Conservation (phyloP, 352 stramenopile species). For the Vaucheria bursata region DNA sequence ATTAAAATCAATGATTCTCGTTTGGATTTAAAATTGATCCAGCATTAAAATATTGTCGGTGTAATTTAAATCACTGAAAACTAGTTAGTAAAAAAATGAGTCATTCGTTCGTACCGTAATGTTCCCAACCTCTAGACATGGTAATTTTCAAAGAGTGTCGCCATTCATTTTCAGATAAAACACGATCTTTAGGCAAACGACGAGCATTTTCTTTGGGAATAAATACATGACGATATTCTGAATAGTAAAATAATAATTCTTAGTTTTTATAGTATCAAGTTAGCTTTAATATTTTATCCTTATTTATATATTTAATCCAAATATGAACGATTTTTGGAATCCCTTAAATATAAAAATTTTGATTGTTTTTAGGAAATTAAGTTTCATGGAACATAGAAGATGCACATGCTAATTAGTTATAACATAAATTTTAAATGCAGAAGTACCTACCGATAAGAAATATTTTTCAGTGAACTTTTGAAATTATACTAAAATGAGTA, state of each 20-base stretch:
- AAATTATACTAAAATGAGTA: no score
- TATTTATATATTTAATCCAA: no score
- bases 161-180: slow-evolving; percentile 93
- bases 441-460: no score
- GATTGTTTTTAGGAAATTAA: no score
- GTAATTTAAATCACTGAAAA: neutral
- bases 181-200: slow-evolving; percentile 76
- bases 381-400: no score
- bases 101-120: slow-evolving; percentile 98
- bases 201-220: slow-evolving; percentile 81
- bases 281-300: no score
- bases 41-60: neutral
- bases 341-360: no score
- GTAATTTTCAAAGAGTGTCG: slow-evolving; percentile 84
- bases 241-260: neutral
- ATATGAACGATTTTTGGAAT: no score
- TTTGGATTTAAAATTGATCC: neutral
- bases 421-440: no score
- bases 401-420: no score
- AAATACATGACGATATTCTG: slow-evolving; percentile 51
- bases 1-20: neutral
- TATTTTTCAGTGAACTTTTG: no score
- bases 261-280: no score
- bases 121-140: slow-evolving; percentile 93
- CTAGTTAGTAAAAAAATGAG: slow-evolving; percentile 57